Evolutionary conservation across 108 stramenopile species (phyloP), one percentile per base, ranked within the genome.

Genomic region (Schizochytrium sp.): DNA sequence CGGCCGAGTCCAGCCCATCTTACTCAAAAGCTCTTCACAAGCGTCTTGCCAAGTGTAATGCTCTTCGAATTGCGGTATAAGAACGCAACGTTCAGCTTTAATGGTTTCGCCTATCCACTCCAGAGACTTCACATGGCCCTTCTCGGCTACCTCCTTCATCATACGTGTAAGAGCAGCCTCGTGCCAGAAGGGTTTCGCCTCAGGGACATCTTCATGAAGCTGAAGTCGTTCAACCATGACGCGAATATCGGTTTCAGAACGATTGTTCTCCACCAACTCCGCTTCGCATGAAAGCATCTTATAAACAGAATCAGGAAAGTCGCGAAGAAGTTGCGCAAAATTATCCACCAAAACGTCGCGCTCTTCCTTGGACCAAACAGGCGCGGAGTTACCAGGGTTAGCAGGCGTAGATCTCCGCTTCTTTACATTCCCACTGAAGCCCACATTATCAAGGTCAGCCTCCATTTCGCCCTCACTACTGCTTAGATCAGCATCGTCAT

Each of bases 401-500:
- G 12, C 44, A 38, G 12, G 64, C 3, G 64, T 44, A 69, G 64
- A 8, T 38, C 44, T 69, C 42, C 64, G 64, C 44, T 53, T 17
- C 76, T 83, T 83, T 10, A 83, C 76, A 38, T 38, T 42, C 50
- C 76, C 76, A 28, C 76, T 83, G 40, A 83, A 55, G 50, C 76
- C 76, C 10, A 83, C 53, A 28, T 83, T 83, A 53, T 83, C 76
- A 10, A 83, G 76, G 47, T 83, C 76, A 8, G 76, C 76, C 76
- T 83, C 76, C 53, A 55, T 55, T 40, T 83, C 76, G 53, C 53
- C 47, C 8, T 83, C 76, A 40, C 53, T 55, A n/a, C 53, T 55
- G 2, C 53, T 55, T n/a, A 17, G 17, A n/a, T 83, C 76, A 1
- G 38, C 28, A 2, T 83, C 76, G 10, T 83, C 47, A 17, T 83